Base-by-base conservation (phyloP, 106 monocot genomes). In the Dioscorea zingiberensis region DNA sequence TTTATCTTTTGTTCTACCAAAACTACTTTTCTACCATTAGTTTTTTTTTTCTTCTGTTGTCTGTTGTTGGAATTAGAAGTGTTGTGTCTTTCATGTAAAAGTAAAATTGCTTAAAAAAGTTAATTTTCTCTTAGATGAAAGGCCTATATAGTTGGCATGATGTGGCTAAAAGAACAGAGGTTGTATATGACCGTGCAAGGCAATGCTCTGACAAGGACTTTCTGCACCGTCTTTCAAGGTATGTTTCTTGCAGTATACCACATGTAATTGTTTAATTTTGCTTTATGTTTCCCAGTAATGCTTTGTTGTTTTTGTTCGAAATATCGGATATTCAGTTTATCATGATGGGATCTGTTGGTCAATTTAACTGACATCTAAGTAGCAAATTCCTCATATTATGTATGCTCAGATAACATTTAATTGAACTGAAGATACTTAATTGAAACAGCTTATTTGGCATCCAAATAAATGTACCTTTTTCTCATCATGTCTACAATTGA, bases 81-180 rank as follows among this genome's bases (percentile, higher is more conserved):
- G 2, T 7, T 51, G 22, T 13, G 21, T 22, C 23, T 56, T 56
- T 22, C 23, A 4, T 24, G 5, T 0, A 1, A 56, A 56, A 56
- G 12, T 19, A 6, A 15, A 2, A 21, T 59, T 62, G 61, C 55
- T 57, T n/a, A 69, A 59, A 25, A 64, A 55, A 53, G 21, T 18
- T 38, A 55, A n/a, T 11, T 69, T 49, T 68, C 29, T 59, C 55
- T 49, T 63, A 92, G 92, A 82, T 98, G 83, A 98, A 93, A 84
- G 78, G 62, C 60, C 56, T 92, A 30, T 98, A 98, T 69, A 93
- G 92, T 68, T 98, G 97, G 97, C 88, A 88, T 77, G 92, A 98
- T 64, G 97, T 98, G 70, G 97, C 92, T 60, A 86, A 81, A 56
- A 83, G 97, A 77, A 98, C 97, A 25, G 84, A 84, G 70, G 72